A percentile compares a stretch with the other conserved stretches of the same genome.
These are phyloP conservation scores for Backusella psychrophila DNA, from an alignment of 192 early-diverging fungal genomes.

Conservation along the genomic window DNA sequence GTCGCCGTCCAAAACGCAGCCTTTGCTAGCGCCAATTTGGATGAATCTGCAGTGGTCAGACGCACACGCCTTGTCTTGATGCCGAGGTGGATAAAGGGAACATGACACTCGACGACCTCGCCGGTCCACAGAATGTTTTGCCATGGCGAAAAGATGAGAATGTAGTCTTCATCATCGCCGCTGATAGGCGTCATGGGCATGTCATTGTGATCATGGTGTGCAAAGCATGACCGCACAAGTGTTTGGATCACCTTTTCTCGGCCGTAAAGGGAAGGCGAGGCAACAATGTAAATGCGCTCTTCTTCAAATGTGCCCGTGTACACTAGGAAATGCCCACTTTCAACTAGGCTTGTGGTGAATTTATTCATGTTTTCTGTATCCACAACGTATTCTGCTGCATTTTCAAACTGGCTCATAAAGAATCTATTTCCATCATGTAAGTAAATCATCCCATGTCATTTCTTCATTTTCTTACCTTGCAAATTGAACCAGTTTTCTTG, in stretches of 20 bases:
- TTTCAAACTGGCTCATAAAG: conserved; percentile 57
- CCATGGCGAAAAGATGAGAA: conserved; percentile 60
- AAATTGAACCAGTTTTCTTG: conserved; percentile 64
- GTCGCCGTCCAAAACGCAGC: conserved; percentile 51
- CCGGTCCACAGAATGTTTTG: conserved; percentile 58
- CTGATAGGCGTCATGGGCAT: neutral
- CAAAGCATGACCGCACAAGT: conserved; percentile 29
- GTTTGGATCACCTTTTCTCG: conserved; percentile 20
- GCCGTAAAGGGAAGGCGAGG: conserved; percentile 47
- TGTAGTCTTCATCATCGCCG: conserved; percentile 44
- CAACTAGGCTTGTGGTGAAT: conserved; percentile 62
- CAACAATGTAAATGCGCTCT: conserved; percentile 72
- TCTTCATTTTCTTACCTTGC: conserved; percentile 43
- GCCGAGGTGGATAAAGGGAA: conserved; percentile 36
- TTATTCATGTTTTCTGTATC: conserved; percentile 51
- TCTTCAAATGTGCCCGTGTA: conserved; percentile 69
- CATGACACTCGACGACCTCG: conserved; percentile 39
- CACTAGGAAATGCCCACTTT: conserved; percentile 72
- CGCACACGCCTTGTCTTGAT: conserved; percentile 57
- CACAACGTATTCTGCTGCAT: conserved; percentile 74
- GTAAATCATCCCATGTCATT: neutral
- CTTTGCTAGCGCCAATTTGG: conserved; percentile 40
- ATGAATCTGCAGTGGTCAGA: conserved; percentile 49
- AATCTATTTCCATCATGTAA: conserved; percentile 29
- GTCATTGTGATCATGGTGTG: neutral